Conservation (phyloP, 2,329 filamentous ascomycete genomes). For the Aureobasidium sp. region DNA sequence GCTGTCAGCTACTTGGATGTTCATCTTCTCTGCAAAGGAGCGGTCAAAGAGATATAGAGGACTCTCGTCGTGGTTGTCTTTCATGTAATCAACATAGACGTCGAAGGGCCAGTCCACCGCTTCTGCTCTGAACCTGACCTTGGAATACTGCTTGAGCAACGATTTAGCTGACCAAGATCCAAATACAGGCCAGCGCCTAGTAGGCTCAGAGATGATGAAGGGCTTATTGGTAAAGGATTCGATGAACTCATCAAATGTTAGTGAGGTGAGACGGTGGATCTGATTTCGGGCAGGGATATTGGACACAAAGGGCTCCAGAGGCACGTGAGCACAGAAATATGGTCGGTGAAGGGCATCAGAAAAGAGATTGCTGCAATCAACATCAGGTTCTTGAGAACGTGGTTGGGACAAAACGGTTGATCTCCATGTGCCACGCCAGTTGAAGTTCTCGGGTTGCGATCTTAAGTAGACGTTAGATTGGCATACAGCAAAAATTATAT, state of each 20-base stretch:
- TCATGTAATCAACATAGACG: constrained; percentile 80
- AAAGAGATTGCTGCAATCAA: constrained; percentile 73
- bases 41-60: constrained; percentile 90
- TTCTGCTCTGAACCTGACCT: constrained; percentile 75
- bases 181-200: constrained; percentile 74
- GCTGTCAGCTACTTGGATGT: constrained; percentile 53
- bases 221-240: constrained; percentile 69
- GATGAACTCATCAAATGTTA: constrained; percentile 68
- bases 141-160: constrained; percentile 57
- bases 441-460: constrained; percentile 41
- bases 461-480: constrained; percentile 26
- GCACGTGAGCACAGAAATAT: constrained; percentile 77
- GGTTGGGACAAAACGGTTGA: constrained; percentile 63
- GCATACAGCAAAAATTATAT: constrained; percentile 19
- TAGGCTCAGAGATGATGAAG: constrained; percentile 77
- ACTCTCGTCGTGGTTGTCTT: constrained; percentile 71
- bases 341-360: constrained; percentile 87
- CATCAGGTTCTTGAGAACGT: constrained; percentile 44
- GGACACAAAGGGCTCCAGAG: constrained; percentile 57
- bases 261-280: constrained; percentile 61
- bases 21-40: constrained; percentile 80
- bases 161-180: constrained; percentile 64
- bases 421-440: constrained; percentile 80
- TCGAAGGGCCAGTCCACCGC: constrained; percentile 84
- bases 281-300: constrained; percentile 67